A percentile compares a stretch with the other conserved stretches of the same genome.
Conservation (phyloP, 2,329 filamentous ascomycete genomes). For the Zarea fungicola region DNA sequence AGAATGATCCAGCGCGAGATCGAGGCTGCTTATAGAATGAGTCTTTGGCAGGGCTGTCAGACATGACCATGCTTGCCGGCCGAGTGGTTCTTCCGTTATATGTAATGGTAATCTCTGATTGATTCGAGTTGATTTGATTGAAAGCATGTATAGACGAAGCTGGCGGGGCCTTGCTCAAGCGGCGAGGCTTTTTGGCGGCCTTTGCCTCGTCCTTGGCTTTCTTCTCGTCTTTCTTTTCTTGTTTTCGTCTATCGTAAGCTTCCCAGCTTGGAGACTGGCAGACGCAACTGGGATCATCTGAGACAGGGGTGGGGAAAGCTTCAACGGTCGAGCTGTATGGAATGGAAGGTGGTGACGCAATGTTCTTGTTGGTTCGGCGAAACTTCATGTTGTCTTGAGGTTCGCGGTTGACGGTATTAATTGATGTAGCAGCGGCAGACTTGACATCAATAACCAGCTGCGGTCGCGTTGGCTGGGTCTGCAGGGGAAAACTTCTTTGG, state of each 20-base stretch:
- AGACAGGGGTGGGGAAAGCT: conserved; percentile 2
- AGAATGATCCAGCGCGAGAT: conserved; percentile 32
- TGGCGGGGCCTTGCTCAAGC: conserved; percentile 30
- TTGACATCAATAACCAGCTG: conserved; percentile 13
- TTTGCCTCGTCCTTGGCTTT: conserved; percentile 35
- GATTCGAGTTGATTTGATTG: conserved; percentile 13
- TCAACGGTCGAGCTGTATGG: conserved; percentile 10
- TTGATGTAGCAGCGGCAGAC: neutral
- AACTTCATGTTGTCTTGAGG: conserved; percentile 6
- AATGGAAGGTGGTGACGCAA: conserved; percentile 5
- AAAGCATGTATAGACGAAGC: conserved; percentile 16
- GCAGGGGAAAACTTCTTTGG: conserved; percentile 9
- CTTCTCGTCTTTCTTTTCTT: conserved; percentile 45
- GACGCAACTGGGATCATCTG: conserved; percentile 31
- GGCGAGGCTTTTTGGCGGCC: conserved; percentile 26
- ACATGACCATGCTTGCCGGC: conserved; percentile 11
- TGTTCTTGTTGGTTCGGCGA: neutral
- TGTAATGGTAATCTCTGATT: conserved; percentile 15
- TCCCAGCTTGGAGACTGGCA: conserved; percentile 62
- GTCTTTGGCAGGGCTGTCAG: conserved; percentile 10
- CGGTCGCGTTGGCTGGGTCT: conserved; percentile 3
- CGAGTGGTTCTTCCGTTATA: conserved; percentile 18
- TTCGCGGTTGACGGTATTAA: too few relatives aligned
- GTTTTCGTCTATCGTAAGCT: conserved; percentile 48
- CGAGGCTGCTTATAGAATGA: conserved; percentile 21